Base-by-base conservation (phyloP, 192 early-diverging fungal species). In the Rhizoclosmatium globosum region DNA sequence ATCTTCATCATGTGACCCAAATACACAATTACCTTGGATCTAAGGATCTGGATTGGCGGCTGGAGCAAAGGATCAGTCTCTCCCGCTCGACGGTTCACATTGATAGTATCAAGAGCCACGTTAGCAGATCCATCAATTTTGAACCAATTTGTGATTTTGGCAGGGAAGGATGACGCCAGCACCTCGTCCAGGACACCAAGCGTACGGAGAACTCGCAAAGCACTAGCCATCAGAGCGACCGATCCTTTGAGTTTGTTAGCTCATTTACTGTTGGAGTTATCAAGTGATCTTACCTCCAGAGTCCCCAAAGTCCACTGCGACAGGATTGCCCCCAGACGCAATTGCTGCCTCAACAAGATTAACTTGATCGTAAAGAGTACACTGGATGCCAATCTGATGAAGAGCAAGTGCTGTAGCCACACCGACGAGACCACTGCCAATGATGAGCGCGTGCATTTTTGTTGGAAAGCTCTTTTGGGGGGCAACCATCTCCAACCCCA, bases 141-240 rank as follows among this genome's bases (percentile, higher is more conserved):
- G 71, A 15, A 19, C 50, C 11, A 69, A 39, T 47, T 39, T 13
- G 41, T 65, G 41, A 65, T 23, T 15, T 65, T 42, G 39, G 17
- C 13, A 2, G 56, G 56, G 3, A 23, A 38, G 41, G 47, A 44
- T 17, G 6, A 13, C 39, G n/a, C 57, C 13, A n/a, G 21, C 19
- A 80, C 13, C 41, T 47, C 72, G 23, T 74, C 71, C 47, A 80
- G 44, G 38, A 80, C 17, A n/a, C 79, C 79, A 11, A 80, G 46
- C 2, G 23, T 43, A n/a, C 45, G 9, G 64, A 80, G 11, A 31
- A 74, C 60, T 19, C 73, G 71, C 11, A 80, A 67, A 15, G 43
- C 71, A 50, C 66, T 80, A n/a, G 62, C 38, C 3, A 19, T 43
- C 47, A 80, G 53, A 21, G 47, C 59, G 47, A 80, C 41, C 9